Percentiles rank a stretch among this genome's conserved stretches.
Evolutionary conservation across 2,329 filamentous ascomycete species (phyloP).

Genomic region (Diplocarpon rosae): DNA sequence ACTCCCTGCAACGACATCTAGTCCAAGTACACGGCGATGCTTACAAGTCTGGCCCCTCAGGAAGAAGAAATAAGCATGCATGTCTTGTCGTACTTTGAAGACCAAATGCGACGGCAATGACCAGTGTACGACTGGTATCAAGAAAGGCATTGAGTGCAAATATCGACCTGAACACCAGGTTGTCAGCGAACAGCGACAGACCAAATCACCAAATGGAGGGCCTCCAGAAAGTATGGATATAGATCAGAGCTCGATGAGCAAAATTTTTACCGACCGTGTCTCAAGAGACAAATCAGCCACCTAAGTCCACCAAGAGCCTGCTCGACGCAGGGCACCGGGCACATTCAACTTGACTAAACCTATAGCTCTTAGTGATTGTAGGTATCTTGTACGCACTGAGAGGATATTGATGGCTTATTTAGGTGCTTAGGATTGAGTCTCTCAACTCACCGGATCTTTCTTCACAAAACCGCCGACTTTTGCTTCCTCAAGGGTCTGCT

Average conservation of each 20-base stretch:
- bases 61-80: conserved; percentile 31
- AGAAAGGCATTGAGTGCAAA: conserved; percentile 30
- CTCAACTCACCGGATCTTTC: background rate
- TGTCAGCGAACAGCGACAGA: background rate
- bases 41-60: conserved; percentile 16
- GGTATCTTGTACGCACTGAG: background rate
- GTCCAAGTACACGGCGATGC: conserved; percentile 16
- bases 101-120: conserved; percentile 34
- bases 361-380: background rate
- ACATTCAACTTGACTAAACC: conserved; percentile 1
- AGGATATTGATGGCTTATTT: too few relatives aligned
- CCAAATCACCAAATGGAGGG: background rate
- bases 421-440: background rate
- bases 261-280: background rate
- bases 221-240: background rate
- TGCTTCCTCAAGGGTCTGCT: background rate
- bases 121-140: conserved; percentile 31
- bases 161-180: conserved; percentile 19
- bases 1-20: conserved; percentile 22
- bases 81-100: conserved; percentile 35
- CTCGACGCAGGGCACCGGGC: background rate
- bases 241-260: background rate
- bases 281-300: background rate
- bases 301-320: background rate
- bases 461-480: background rate